Percentiles rank a stretch among this genome's conserved stretches.
Evolutionary conservation across 2,329 filamentous ascomycete species (phyloP).

Genomic region (Massarina eburnea): DNA sequence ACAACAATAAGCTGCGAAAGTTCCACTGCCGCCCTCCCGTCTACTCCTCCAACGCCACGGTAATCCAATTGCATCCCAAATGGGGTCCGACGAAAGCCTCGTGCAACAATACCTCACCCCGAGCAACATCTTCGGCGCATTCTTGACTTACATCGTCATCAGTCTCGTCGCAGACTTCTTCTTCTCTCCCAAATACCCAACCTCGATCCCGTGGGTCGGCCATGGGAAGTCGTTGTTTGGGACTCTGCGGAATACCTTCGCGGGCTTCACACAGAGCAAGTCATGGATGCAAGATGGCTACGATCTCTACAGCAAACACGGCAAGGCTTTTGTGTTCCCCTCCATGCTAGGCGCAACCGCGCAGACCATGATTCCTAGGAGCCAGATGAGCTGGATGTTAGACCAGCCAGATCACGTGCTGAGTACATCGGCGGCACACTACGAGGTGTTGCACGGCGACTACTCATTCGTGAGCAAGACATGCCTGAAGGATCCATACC

Average conservation of each 20-base stretch:
- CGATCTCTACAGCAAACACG: slow-evolving; percentile 25
- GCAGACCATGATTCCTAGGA: slow-evolving; percentile 39
- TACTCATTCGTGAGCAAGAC: slow-evolving; percentile 42
- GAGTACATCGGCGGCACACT: slow-evolving; percentile 40
- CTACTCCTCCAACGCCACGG: too few species aligned
- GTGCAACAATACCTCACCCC: slow-evolving; percentile 5
- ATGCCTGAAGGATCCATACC: slow-evolving; percentile 43
- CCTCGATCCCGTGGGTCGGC: slow-evolving; percentile 24
- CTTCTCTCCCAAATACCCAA: slow-evolving; percentile 18
- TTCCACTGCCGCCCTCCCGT: too few species aligned
- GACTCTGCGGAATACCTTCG: slow-evolving; percentile 17
- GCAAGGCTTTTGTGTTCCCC: slow-evolving; percentile 30
- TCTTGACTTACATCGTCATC: slow-evolving; percentile 21
- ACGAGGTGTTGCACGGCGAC: slow-evolving; percentile 42
- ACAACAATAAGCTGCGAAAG: too few species aligned
- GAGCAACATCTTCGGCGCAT: slow-evolving; percentile 7
- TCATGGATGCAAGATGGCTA: slow-evolving; percentile 26
- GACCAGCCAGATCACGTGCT: slow-evolving; percentile 47
- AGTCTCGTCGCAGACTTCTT: slow-evolving; percentile 16
- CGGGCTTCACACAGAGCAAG: slow-evolving; percentile 22
- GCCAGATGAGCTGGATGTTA: slow-evolving; percentile 44
- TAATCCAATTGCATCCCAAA: not conserved
- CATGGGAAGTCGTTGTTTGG: slow-evolving; percentile 27
- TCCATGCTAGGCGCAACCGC: slow-evolving; percentile 22
- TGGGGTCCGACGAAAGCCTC: not conserved